These are phyloP conservation scores for Gossypium davidsonii DNA, from an alignment of 441 rosid species.

Conservation along the genomic window DNA sequence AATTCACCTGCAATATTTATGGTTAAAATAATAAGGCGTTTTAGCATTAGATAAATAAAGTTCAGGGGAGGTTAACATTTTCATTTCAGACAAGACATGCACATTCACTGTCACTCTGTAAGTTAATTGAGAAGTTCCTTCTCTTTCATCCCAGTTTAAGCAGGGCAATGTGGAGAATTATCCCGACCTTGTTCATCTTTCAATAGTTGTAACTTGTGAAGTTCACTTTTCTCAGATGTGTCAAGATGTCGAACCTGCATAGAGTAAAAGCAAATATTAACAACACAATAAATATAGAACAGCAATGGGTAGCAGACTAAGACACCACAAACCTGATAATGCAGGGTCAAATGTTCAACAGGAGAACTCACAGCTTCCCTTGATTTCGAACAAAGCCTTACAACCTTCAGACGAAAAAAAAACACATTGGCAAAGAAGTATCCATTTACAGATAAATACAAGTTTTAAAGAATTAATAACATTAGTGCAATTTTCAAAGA, in stretches of 20 bases:
- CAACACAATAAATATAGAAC: neutral
- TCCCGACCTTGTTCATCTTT: conserved; percentile 95
- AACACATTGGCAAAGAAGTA: neutral
- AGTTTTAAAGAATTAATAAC: neutral
- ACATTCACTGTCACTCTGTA: neutral
- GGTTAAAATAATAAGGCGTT: neutral
- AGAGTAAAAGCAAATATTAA: conserved; percentile 18
- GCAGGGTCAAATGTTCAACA: conserved; percentile 97
- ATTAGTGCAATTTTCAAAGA: neutral
- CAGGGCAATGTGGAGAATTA: neutral
- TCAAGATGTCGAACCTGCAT: conserved; percentile 95
- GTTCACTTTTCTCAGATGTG: conserved; percentile 98
- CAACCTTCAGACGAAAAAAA: conserved; percentile 49
- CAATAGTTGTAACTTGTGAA: conserved; percentile 92
- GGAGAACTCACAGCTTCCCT: conserved; percentile 99
- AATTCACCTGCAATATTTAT: conserved; percentile 60
- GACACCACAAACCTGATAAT: conserved; percentile 73
- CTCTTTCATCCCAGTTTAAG: neutral
- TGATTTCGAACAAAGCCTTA: conserved; percentile 97
- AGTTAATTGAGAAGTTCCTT: neutral
- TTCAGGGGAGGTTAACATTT: neutral
- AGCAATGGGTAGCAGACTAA: conserved; percentile 6
- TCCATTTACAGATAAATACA: neutral
- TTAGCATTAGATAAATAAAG: neutral
- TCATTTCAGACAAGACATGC: neutral